Percentiles rank a stretch among this genome's conserved stretches.
Evolutionary conservation across 2,329 filamentous ascomycete genomes (phyloP).

Genomic region (Exophiala dermatitidis): DNA sequence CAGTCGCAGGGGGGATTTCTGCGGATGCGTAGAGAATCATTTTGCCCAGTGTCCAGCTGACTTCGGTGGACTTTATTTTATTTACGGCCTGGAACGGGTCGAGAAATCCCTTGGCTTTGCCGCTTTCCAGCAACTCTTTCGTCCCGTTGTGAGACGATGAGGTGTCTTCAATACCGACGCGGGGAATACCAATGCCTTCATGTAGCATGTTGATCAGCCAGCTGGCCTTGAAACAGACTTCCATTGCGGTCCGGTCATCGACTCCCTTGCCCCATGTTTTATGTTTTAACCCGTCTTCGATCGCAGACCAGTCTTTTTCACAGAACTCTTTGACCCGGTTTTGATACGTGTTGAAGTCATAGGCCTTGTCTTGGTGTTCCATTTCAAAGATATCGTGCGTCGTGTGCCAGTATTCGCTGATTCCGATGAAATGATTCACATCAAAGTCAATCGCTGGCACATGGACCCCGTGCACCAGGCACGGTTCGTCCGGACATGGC

Average conservation of each 20-base stretch:
- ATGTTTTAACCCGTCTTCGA: slow-evolving; percentile 57
- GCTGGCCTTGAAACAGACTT: slow-evolving; percentile 95
- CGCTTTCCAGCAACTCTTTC: slow-evolving; percentile 59
- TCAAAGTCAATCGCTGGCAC: slow-evolving; percentile 94
- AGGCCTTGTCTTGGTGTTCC: slow-evolving; percentile 68
- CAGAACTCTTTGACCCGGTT: slow-evolving; percentile 78
- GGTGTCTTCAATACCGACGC: slow-evolving; percentile 66
- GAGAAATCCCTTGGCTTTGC: slow-evolving; percentile 66
- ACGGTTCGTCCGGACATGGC: slow-evolving; percentile 74
- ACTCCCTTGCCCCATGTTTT: slow-evolving; percentile 71
- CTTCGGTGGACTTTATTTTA: slow-evolving; percentile 82
- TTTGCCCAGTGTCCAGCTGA: slow-evolving; percentile 95
- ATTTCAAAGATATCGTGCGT: slow-evolving; percentile 87
- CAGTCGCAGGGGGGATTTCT: slow-evolving; percentile 59
- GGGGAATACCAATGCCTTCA: slow-evolving; percentile 87
- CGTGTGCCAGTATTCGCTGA: slow-evolving; percentile 98
- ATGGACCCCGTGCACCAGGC: slow-evolving; percentile 82
- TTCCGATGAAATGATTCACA: slow-evolving; percentile 94
- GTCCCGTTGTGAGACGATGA: slow-evolving; percentile 59
- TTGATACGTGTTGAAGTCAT: slow-evolving; percentile 87
- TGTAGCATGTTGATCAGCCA: slow-evolving; percentile 97
- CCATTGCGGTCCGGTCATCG: slow-evolving; percentile 63
- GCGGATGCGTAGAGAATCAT: slow-evolving; percentile 93
- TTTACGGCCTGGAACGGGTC: slow-evolving; percentile 89
- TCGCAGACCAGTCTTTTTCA: slow-evolving; percentile 69